A percentile compares a stretch with the other conserved stretches of the same genome.
These are phyloP conservation scores for Plectosphaerella plurivora DNA, from an alignment of 2,329 filamentous ascomycete genomes.

Conservation along the genomic window DNA sequence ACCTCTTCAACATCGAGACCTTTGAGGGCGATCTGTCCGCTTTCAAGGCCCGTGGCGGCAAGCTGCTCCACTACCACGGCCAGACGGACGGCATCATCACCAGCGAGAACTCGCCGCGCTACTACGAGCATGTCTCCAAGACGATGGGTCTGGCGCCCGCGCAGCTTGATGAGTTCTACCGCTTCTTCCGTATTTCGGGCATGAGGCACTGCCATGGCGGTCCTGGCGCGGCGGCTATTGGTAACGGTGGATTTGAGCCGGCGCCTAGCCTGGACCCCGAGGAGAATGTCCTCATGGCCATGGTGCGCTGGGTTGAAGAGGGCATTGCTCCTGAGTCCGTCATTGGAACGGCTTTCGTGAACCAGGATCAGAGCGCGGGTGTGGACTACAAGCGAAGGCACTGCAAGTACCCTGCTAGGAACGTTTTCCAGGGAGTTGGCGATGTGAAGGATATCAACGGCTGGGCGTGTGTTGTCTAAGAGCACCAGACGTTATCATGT, in stretches of 20 bases:
- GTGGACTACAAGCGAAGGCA: slow-evolving; percentile 25
- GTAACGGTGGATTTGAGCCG: slow-evolving; percentile 14
- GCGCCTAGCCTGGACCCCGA: slow-evolving; percentile 24
- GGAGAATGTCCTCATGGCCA: slow-evolving; percentile 36
- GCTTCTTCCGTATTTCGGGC: slow-evolving; percentile 48
- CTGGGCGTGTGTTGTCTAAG: no score
- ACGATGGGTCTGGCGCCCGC: slow-evolving; percentile 30
- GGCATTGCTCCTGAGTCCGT: slow-evolving; percentile 33
- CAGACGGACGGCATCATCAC: slow-evolving; percentile 35
- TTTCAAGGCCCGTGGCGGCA: slow-evolving; percentile 34
- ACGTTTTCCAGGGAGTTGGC: no score
- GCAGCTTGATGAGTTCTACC: slow-evolving; percentile 37
- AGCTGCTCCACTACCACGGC: slow-evolving; percentile 43
- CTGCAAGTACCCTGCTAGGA: slow-evolving; percentile 12
- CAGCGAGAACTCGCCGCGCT: slow-evolving; percentile 37
- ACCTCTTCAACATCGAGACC: slow-evolving; percentile 33
- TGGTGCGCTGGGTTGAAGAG: slow-evolving; percentile 43
- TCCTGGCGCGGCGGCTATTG: slow-evolving; percentile 28
- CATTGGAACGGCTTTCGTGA: slow-evolving; percentile 26
- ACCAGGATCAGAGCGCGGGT: slow-evolving; percentile 16
- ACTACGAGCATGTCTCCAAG: slow-evolving; percentile 41
- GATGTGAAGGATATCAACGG: no score
- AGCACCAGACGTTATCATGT: no score
- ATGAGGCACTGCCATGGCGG: slow-evolving; percentile 47
- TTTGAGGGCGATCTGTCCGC: slow-evolving; percentile 31